A percentile compares a stretch with the other conserved stretches of the same genome.
phyloP scores from a whole-genome alignment of 495 filamentous ascomycete genomes.

The Aspergillus egyptiacus region DNA sequence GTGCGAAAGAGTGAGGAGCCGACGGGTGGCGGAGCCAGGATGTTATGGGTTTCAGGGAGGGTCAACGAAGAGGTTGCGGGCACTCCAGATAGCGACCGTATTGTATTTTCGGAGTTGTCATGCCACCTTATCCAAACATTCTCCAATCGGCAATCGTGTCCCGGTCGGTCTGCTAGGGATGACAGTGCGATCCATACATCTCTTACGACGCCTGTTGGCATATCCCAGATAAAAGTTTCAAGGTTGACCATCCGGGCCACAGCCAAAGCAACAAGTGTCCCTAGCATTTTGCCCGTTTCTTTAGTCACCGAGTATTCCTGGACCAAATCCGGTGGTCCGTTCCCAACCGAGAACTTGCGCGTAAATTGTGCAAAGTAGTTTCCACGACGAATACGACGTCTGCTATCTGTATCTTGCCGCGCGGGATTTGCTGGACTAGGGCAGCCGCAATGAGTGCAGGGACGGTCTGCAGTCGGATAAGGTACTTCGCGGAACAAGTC shows the following conservation, averaged over 20 bases:
- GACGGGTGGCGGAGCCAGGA: slow-evolving; percentile 7
- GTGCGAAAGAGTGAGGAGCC: slow-evolving; percentile 25
- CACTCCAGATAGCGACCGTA: slow-evolving; percentile 24
- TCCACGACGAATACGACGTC: slow-evolving; percentile 42
- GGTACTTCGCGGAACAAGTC: slow-evolving; percentile 55
- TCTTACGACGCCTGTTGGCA: slow-evolving; percentile 84
- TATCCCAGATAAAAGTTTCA: slow-evolving; percentile 92
- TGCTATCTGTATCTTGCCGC: slow-evolving; percentile 8
- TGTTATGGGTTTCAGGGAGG: slow-evolving; percentile 17
- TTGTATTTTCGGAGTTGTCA: slow-evolving; percentile 57
- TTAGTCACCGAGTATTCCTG: slow-evolving; percentile 83
- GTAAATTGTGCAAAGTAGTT: slow-evolving; percentile 84
- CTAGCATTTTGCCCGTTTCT: slow-evolving; percentile 89
- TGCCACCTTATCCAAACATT: slow-evolving; percentile 88
- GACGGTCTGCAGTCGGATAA: slow-evolving; percentile 1
- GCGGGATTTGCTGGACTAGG: slow-evolving; percentile 12
- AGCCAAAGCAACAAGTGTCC: slow-evolving; percentile 81
- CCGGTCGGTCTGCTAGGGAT: slow-evolving; percentile 59
- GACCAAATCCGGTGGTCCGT: slow-evolving; percentile 78
- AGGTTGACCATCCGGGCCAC: slow-evolving; percentile 82
- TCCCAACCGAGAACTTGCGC: slow-evolving; percentile 84
- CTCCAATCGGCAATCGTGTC: slow-evolving; percentile 61
- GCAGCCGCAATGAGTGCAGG: slow-evolving; percentile 37
- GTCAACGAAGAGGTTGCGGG: slow-evolving; percentile 20
- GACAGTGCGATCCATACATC: slow-evolving; percentile 83